A percentile compares a stretch with the other conserved stretches of the same genome.
These are phyloP conservation scores for Coemansia sp. DNA, from an alignment of 192 early-diverging fungal species.

Conservation along the genomic window DNA sequence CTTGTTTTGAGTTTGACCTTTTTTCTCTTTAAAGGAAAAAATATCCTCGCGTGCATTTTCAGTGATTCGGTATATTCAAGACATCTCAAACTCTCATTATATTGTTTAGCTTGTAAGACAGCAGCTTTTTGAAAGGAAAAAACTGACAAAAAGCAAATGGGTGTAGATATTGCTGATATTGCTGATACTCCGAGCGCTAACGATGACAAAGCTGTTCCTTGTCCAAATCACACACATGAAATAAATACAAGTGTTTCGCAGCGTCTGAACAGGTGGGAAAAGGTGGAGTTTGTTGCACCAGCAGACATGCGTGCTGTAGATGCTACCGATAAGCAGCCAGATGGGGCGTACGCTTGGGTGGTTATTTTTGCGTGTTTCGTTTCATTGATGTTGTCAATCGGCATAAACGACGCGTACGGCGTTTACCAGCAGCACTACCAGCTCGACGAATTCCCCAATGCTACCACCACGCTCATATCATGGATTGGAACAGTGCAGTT, in stretches of 20 bases:
- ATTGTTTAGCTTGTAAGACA: no score
- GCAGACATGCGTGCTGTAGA: slow-evolving; percentile 45
- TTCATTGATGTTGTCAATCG: slow-evolving; percentile 54
- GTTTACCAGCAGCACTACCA: slow-evolving; percentile 56
- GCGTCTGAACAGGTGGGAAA: slow-evolving; percentile 2
- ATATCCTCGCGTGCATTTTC: no score
- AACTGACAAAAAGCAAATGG: not conserved
- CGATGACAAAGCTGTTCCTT: not conserved
- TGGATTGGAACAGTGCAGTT: slow-evolving; percentile 53
- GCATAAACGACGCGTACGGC: slow-evolving; percentile 54
- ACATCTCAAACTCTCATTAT: no score
- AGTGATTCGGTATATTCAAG: no score
- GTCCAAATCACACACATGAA: not conserved
- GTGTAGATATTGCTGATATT: not conserved
- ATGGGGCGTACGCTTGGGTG: slow-evolving; percentile 48
- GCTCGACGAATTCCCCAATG: slow-evolving; percentile 44
- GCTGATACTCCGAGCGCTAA: not conserved
- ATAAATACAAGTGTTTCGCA: not conserved
- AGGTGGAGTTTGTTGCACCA: slow-evolving; percentile 29
- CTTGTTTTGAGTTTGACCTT: not conserved
- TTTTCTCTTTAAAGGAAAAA: no score
- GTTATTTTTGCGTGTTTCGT: slow-evolving; percentile 47
- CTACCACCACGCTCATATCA: slow-evolving; percentile 44
- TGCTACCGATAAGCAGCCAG: slow-evolving; percentile 44
- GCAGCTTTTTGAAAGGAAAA: no score